These are phyloP conservation scores for Thalassiosira ordinaria DNA, from an alignment of 352 stramenopile species.

Conservation along the genomic window DNA sequence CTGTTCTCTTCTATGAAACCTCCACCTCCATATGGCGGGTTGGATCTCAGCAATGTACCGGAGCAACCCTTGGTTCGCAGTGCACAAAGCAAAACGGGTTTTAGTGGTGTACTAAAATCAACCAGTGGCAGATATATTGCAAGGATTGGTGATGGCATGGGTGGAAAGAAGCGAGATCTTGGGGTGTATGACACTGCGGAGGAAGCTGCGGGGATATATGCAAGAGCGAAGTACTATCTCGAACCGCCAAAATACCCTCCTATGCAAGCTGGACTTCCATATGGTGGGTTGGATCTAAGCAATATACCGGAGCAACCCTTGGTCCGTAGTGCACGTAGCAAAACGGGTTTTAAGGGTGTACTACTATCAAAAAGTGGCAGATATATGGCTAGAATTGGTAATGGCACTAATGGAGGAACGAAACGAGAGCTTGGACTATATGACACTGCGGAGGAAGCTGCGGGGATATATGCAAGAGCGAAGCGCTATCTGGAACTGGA, in stretches of 20 bases:
- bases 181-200: conserved; percentile 33
- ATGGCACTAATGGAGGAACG: not conserved
- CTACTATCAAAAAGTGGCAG: conserved; percentile 22
- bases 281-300: conserved; percentile 9
- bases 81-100: conserved; percentile 4
- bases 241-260: not conserved
- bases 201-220: conserved; percentile 34
- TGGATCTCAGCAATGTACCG: conserved; percentile 20
- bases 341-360: conserved; percentile 17
- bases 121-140: conserved; percentile 32
- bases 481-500: conserved; percentile 6
- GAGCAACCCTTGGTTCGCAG: conserved; percentile 26
- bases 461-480: conserved; percentile 23
- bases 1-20: too few species aligned
- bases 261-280: not conserved
- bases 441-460: conserved; percentile 24
- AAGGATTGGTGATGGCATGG: not conserved
- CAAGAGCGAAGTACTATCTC: conserved; percentile 21
- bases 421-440: conserved; percentile 8
- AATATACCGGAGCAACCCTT: conserved; percentile 16
- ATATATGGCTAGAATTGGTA: conserved; percentile 16
- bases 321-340: not conserved
- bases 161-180: not conserved
- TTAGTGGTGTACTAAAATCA: conserved; percentile 23
- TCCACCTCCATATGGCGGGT: too few species aligned